Evolutionary conservation across 2,329 filamentous ascomycete genomes (phyloP), one percentile per base, ranked within the genome.

Genomic region (Lachnellula hyalina): DNA sequence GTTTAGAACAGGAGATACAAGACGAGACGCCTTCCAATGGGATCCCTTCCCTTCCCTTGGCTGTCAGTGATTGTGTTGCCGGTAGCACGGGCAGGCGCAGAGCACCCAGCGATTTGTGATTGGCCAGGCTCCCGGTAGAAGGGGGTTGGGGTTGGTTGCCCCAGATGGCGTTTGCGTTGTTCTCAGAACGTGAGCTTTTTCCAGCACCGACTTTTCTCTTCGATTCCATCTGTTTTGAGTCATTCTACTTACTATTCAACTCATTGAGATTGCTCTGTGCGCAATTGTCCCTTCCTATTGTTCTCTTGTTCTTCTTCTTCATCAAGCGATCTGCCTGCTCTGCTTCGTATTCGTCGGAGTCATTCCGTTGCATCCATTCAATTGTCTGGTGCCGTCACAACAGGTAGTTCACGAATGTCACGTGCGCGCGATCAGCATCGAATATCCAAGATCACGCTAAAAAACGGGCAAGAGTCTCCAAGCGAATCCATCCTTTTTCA

Each of bases 41-140:
- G 48, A 56, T 61, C 50, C 51, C 42, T 51, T 56, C 51, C 38
- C 53, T 65, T 62, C 51, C 38, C 53, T 65, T 62, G 57, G 58
- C 56, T 58, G 36, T 62, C 34, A 56, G 58, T 67, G 63, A 65
- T 63, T 64, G 57, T 61, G 61, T 60, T 65, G 61, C 55, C 58
- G 58, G 55, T 63, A 55, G 59, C 53, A 58, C 55, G 61, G 60
- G 49, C 54, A 60, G 51, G 52, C 55, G 58, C 56, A 64, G 54
- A 56, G 41, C 38, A 40, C 47, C 49, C 15, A 52, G 40, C 23
- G 32, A 52, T 44, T 38, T 47, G 48, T 63, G 56, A 65, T 63
- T 65, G 61, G 61, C 51, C 53, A 23, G 28, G 28, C 28, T 32
- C 28, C 28, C 55, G 53, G 58, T 49, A 57, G 53, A 59, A 50